A percentile compares a stretch with the other conserved stretches of the same genome.
These are phyloP conservation scores for Rhododendron ferrugineum DNA, from an alignment of 148 eudicot genomes.

Conservation along the genomic window DNA sequence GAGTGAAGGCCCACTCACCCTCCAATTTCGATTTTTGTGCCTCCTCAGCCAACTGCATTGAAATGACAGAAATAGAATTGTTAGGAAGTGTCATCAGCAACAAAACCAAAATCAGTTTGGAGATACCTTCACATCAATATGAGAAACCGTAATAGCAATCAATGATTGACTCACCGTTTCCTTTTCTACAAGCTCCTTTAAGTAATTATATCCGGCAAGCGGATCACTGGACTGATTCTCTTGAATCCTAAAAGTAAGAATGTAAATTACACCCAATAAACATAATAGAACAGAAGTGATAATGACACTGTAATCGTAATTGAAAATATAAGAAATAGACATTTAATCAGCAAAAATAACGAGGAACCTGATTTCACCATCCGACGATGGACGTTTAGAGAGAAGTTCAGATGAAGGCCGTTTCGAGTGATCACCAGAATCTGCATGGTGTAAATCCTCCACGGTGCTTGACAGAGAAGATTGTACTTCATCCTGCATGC, in stretches of 20 bases:
- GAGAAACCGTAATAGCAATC: not conserved
- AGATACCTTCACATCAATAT: not conserved
- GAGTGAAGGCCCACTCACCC: slow-evolving; percentile 36
- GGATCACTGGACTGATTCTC: slow-evolving; percentile 37
- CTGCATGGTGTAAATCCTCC: slow-evolving; percentile 32
- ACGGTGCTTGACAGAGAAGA: slow-evolving; percentile 25
- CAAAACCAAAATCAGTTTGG: not conserved
- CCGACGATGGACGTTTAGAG: slow-evolving; percentile 19
- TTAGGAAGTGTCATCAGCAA: not conserved
- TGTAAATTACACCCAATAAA: not conserved
- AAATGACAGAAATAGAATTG: not conserved
- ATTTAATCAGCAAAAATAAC: not conserved
- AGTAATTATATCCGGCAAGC: slow-evolving; percentile 28
- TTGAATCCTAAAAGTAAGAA: slow-evolving; percentile 39
- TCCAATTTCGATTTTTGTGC: slow-evolving; percentile 31
- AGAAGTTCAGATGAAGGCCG: slow-evolving; percentile 32
- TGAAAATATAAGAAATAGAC: not conserved
- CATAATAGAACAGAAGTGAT: not conserved
- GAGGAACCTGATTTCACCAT: slow-evolving; percentile 50
- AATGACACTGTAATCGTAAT: not conserved
- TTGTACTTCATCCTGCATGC: slow-evolving; percentile 54
- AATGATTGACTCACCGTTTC: slow-evolving; percentile 29
- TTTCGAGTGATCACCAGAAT: slow-evolving; percentile 26
- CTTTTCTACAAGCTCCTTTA: slow-evolving; percentile 39
- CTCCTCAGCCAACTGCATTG: slow-evolving; percentile 51